Percentiles rank a stretch among this genome's conserved stretches.
Evolutionary conservation across 768 basidiomycete species (phyloP).

Genomic region (Xerocomellus amylosporus): DNA sequence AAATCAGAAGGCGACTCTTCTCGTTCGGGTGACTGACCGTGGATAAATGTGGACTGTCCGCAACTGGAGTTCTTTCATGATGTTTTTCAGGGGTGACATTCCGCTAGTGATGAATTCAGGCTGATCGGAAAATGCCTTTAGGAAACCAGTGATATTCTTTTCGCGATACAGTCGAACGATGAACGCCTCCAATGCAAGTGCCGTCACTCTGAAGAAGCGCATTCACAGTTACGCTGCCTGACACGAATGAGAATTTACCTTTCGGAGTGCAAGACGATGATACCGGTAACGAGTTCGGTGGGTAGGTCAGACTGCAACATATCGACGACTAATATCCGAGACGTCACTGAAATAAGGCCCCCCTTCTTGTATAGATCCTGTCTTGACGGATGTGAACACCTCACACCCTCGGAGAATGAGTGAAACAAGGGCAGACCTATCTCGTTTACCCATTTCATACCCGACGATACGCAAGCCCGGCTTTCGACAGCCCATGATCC

Average conservation of each 20-base stretch:
- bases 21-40: conserved; percentile 48
- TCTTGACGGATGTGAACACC: conserved; percentile 38
- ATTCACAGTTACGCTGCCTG: not conserved
- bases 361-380: conserved; percentile 85
- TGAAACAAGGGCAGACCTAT: conserved; percentile 53
- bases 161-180: conserved; percentile 89
- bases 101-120: conserved; percentile 94
- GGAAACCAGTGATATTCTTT: conserved; percentile 84
- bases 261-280: conserved; percentile 90
- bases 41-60: conserved; percentile 91
- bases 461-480: conserved; percentile 82
- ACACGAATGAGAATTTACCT: conserved; percentile 45
- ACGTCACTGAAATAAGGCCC: conserved; percentile 88
- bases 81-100: conserved; percentile 84
- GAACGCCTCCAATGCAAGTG: conserved; percentile 86
- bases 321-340: conserved; percentile 92
- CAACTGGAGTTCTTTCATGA: conserved; percentile 90
- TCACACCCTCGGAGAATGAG: not conserved
- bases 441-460: conserved; percentile 76
- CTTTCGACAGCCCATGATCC: conserved; percentile 85
- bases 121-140: conserved; percentile 97
- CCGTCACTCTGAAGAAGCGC: conserved; percentile 61
- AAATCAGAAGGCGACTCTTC: not conserved
- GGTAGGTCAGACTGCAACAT: conserved; percentile 88
- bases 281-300: conserved; percentile 79